These are phyloP conservation scores for Hemileccinum rubropunctum DNA, from an alignment of 768 basidiomycete species.

Conservation along the genomic window DNA sequence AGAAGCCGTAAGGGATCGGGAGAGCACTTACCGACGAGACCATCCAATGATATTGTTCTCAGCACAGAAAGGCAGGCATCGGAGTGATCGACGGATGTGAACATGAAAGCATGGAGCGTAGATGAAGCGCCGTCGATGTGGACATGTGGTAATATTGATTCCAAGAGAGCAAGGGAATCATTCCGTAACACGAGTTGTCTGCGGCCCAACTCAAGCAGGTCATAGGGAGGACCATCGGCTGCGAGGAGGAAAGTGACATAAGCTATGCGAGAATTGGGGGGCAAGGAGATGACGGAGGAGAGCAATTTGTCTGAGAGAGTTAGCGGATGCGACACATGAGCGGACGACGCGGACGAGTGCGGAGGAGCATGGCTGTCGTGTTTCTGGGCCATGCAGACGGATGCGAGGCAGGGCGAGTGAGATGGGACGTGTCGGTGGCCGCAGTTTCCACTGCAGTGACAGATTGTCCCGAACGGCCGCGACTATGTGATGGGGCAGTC, in stretches of 20 bases:
- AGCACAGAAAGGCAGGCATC: constrained; percentile 34
- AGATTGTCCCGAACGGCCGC: not conserved
- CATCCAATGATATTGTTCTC: constrained; percentile 43
- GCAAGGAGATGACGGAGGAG: constrained; percentile 46
- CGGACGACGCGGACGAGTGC: not conserved
- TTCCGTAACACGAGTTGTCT: constrained; percentile 44
- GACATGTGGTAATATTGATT: constrained; percentile 52
- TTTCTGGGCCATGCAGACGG: constrained; percentile 26
- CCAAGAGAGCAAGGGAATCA: constrained; percentile 37
- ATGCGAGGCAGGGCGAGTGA: no score
- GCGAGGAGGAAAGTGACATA: constrained; percentile 44
- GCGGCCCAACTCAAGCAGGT: constrained; percentile 56
- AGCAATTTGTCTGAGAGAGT: constrained; percentile 40
- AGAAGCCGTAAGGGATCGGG: not conserved
- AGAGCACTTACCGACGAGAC: constrained; percentile 47
- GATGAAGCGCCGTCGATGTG: constrained; percentile 42
- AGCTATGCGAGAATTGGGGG: constrained; percentile 40
- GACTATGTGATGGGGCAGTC: constrained; percentile 1
- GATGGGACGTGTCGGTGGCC: constrained; percentile 1
- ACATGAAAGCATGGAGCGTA: constrained; percentile 57
- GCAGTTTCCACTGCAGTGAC: not conserved
- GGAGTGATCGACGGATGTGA: constrained; percentile 37
- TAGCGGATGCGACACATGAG: constrained; percentile 19
- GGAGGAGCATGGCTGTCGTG: constrained; percentile 8
- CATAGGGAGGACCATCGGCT: constrained; percentile 28